Conservation (phyloP, 352 stramenopile genomes). For the Phytophthora boehmeriae region DNA sequence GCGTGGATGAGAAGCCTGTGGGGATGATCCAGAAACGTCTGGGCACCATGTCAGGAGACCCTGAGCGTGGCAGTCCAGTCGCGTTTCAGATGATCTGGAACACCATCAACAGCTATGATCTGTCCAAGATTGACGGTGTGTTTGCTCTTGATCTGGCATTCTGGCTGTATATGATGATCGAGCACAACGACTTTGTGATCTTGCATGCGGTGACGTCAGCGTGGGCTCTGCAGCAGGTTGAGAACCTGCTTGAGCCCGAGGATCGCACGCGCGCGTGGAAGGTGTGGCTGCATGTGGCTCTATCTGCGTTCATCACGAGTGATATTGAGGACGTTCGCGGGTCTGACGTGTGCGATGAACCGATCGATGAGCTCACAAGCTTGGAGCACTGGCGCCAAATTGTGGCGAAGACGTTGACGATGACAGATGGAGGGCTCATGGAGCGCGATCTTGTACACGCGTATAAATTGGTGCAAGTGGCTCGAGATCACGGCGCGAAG, state of each 20-base stretch:
- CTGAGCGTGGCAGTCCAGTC: constrained; percentile 21
- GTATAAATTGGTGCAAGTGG: constrained; percentile 72
- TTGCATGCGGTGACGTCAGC: constrained; percentile 44
- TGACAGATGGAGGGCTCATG: constrained; percentile 39
- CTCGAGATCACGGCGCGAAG: constrained; percentile 29
- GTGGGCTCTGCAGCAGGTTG: constrained; percentile 42
- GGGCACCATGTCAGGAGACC: constrained; percentile 36
- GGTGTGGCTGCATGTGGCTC: constrained; percentile 40
- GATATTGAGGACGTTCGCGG: constrained; percentile 24
- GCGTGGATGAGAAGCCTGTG: constrained; percentile 24
- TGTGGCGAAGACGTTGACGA: constrained; percentile 37
- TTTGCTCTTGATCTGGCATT: constrained; percentile 39
- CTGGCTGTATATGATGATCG: constrained; percentile 47
- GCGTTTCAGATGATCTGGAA: constrained; percentile 38
- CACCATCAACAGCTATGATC: constrained; percentile 34
- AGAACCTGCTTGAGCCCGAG: constrained; percentile 33
- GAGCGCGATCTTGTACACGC: constrained; percentile 44
- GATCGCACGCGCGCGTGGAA: constrained; percentile 37
- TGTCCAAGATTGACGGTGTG: constrained; percentile 37
- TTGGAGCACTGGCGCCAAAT: constrained; percentile 54
- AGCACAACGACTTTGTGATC: constrained; percentile 49
- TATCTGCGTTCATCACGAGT: constrained; percentile 37
- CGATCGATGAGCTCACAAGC: constrained; percentile 13
- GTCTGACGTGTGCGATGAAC: constrained; percentile 39
- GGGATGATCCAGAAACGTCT: constrained; percentile 29